These are phyloP conservation scores for Monosporascus sp. DNA, from an alignment of 2,329 filamentous ascomycete species.

Conservation along the genomic window DNA sequence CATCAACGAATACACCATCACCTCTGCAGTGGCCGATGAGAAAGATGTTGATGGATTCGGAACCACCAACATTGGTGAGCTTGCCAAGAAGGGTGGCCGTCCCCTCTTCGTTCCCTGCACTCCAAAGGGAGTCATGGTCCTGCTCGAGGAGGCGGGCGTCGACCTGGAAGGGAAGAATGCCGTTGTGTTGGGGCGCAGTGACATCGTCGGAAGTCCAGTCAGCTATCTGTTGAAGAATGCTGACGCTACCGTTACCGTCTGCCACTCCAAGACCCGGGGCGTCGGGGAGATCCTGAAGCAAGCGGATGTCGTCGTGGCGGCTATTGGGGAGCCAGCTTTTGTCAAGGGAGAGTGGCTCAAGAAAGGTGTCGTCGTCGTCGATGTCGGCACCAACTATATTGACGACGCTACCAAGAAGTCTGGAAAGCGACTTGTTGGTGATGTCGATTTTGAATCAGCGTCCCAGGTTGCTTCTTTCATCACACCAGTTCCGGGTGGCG, in stretches of 20 bases:
- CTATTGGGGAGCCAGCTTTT: conserved; percentile 82
- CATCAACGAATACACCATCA: conserved; percentile 85
- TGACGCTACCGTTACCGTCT: conserved; percentile 93
- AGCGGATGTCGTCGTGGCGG: conserved; percentile 87
- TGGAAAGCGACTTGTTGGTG: conserved; percentile 85
- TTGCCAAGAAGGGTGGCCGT: conserved; percentile 88
- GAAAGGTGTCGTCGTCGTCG: conserved; percentile 89
- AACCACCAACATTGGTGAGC: conserved; percentile 87
- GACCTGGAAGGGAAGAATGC: conserved; percentile 86
- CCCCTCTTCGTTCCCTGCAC: conserved; percentile 93
- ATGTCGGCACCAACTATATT: conserved; percentile 96
- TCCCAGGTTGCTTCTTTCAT: conserved; percentile 84
- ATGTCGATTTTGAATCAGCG: conserved; percentile 88
- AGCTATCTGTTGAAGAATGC: conserved; percentile 94
- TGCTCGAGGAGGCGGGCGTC: conserved; percentile 79
- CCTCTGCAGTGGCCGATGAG: conserved; percentile 83
- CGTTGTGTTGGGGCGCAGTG: conserved; percentile 89
- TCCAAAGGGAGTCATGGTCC: conserved; percentile 92
- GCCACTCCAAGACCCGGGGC: conserved; percentile 81
- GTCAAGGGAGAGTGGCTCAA: conserved; percentile 96
- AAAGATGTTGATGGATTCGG: conserved; percentile 99
- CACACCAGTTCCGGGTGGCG: conserved; percentile 92
- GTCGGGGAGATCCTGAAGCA: conserved; percentile 70
- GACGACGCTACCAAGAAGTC: conserved; percentile 87
- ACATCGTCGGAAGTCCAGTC: conserved; percentile 95